Percentiles rank a stretch among this genome's conserved stretches.
These are phyloP conservation scores for baker's yeast (Saccharomyces cerevisiae) DNA, from an alignment of 805 yeast species.

Conservation along the genomic window DNA sequence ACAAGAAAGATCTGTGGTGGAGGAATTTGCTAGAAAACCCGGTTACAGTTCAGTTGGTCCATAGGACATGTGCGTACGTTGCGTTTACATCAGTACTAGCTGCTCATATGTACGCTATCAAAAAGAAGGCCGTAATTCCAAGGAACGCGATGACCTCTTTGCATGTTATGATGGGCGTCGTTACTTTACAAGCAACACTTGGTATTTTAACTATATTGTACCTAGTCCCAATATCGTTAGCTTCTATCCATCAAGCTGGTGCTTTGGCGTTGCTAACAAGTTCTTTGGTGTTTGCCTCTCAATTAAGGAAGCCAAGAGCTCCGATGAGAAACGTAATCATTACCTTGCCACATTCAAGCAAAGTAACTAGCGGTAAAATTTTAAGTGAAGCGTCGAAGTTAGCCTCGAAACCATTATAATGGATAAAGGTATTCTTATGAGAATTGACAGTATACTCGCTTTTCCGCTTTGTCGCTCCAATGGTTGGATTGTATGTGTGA, in stretches of 20 bases:
- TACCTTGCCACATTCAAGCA: conserved; percentile 26
- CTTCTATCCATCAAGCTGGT: conserved; percentile 96
- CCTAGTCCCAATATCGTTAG: conserved; percentile 85
- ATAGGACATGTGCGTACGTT: conserved; percentile 74
- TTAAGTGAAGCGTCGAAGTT: conserved; percentile 32
- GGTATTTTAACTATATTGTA: conserved; percentile 83
- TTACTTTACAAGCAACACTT: conserved; percentile 68
- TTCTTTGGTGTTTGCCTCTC: conserved; percentile 53
- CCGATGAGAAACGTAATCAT: conserved; percentile 32
- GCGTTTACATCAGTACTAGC: conserved; percentile 67
- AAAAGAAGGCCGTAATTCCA: conserved; percentile 50
- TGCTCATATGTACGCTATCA: conserved; percentile 59
- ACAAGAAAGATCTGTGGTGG: conserved; percentile 74
- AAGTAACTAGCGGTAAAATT: conserved; percentile 27
- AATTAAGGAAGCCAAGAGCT: conserved; percentile 50
- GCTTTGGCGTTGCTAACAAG: conserved; percentile 82
- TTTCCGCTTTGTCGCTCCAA: background rate
- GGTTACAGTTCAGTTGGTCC: conserved; percentile 87
- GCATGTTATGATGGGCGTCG: conserved; percentile 74
- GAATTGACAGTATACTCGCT: background rate
- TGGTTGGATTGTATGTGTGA: background rate
- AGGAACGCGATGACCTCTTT: conserved; percentile 46
- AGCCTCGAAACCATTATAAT: conserved; percentile 8
- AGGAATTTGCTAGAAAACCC: conserved; percentile 93
- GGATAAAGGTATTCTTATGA: background rate